Evolutionary conservation across 2,329 filamentous ascomycete species (phyloP).

Genomic region (Phaeophleospora eucalypticola): DNA sequence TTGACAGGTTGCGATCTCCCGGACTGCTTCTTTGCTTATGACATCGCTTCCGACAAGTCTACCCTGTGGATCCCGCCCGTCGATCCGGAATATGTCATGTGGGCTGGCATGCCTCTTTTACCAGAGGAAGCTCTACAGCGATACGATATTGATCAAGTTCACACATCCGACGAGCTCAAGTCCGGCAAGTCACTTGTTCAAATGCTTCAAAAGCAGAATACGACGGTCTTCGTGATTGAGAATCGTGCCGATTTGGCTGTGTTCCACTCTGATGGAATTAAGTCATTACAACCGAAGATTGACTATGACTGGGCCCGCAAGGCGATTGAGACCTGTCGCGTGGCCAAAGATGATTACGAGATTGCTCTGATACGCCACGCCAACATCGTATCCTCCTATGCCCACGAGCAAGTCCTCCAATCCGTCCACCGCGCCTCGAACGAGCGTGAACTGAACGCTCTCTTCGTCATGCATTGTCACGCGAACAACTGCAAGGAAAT

Average conservation of each 20-base stretch:
- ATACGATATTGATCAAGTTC: conserved; percentile 55
- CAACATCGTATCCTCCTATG: conserved; percentile 72
- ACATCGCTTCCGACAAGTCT: conserved; percentile 67
- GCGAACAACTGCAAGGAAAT: conserved; percentile 73
- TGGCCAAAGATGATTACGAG: conserved; percentile 81
- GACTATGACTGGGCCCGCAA: conserved; percentile 53
- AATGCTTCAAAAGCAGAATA: conserved; percentile 32
- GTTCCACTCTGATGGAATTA: conserved; percentile 57
- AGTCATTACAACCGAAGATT: conserved; percentile 62
- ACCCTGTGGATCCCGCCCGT: conserved; percentile 90
- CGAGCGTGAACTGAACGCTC: conserved; percentile 77
- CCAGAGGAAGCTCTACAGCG: conserved; percentile 65
- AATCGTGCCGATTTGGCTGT: conserved; percentile 57
- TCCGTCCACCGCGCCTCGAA: conserved; percentile 62
- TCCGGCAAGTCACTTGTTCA: conserved; percentile 59
- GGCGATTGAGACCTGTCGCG: conserved; percentile 75
- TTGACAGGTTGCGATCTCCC: conserved; percentile 79
- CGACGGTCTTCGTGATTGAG: conserved; percentile 69
- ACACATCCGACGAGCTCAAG: conserved; percentile 62
- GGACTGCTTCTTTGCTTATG: conserved; percentile 79
- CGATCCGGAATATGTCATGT: conserved; percentile 85
- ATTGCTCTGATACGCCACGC: conserved; percentile 77
- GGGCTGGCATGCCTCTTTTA: conserved; percentile 85
- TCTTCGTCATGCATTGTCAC: conserved; percentile 74
- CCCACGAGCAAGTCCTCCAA: conserved; percentile 68